Base-by-base conservation (phyloP, 2,329 filamentous ascomycete species). In the Cordyceps farinosa region DNA sequence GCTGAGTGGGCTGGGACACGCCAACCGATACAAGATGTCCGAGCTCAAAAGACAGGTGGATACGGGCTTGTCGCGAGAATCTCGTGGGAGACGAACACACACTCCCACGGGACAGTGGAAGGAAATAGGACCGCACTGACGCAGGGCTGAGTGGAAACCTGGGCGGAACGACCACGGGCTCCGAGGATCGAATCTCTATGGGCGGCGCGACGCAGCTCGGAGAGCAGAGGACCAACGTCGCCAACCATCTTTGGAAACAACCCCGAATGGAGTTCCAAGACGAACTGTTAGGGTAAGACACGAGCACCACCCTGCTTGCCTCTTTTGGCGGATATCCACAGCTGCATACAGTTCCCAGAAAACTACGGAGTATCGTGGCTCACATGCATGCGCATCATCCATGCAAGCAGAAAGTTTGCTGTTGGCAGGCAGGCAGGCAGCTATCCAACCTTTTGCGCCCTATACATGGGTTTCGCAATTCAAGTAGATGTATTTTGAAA, bases 81-180 rank as follows among this genome's bases (percentile, higher is more conserved):
- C 51, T 8, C 34, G 36, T 29, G 45, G 11, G 36, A 30, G 34
- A 42, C 34, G n/a, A 13, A 7, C 7, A 36, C 27, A 40, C 34
- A 17, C 8, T 8, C 7, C 36, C 27, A 40, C 34, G 17, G 42
- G 42, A 2, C 29, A 27, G 34, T 44, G 13, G 34, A 22, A 42
- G 30, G 32, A 50, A 30, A 60, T 27, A 13, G 30, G 38, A 32
- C 36, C 47, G 57, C 57, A 60, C 57, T 60, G 57, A 60, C 57
- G 57, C 57, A 60, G 40, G 57, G 57, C 57, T 60, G 57, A 60
- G 47, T 32, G 17, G 47, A 52, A 38, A 47, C 29, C 22, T 17
- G 30, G 8, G 44, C 45, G 29, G 34, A n/a, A 22, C 29, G 22
- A 15, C 32, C 56, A 59, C 56, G 34, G 22, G 44, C 55, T 29